Evolutionary conservation across 495 filamentous ascomycete species (phyloP), one percentile per base, ranked within the genome.

Genomic region (Recurvomyces mirabilis): DNA sequence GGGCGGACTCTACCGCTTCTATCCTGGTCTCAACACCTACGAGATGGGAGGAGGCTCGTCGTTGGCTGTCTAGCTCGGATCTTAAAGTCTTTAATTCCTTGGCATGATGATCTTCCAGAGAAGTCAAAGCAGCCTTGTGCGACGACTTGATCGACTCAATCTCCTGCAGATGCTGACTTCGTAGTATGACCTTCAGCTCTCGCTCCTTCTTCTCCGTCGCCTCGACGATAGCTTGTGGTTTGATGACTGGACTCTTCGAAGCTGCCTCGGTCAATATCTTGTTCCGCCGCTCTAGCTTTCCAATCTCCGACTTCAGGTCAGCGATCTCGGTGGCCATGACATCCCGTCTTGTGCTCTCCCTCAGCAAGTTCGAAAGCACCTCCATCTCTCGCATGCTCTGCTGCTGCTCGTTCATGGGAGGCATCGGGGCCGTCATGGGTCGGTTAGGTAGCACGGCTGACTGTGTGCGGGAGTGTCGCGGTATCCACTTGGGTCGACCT

Each of bases 21-120:
- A 54, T 54, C 39, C 44, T 49, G 11, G 28, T n/a, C 31, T 54
- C 51, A n/a, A 54, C 51, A 31, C 46, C 41, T 15, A 41, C 41
- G 1, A 54, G 41, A 3, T 21, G 12, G 5, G 45, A 44, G 0
- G 40, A 33, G 15, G 24, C 22, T 9, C 15, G 20, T 12, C 46
- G 46, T 7, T 46, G 41, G 4, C 28, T 32, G 17, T 32, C 51
- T 11, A 50, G 23, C 25, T 54, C 41, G 9, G 41, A n/a, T 18
- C 30, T 40, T 3, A 50, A 19, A 12, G 43, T 37, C n/a, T 18
- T 0, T 5, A 54, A 46, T 40, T 54, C 38, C 5, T 14, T 11
- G 3, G 38, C 13, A 26, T 53, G 50, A 20, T 9, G 26, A 1
- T 37, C 9, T 36, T 43, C 38, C 12, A 48, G n/a, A 5, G 31